A percentile compares a stretch with the other conserved stretches of the same genome.
phyloP scores from a whole-genome alignment of 23 red algal genomes.

The Agarophyton chilense region DNA sequence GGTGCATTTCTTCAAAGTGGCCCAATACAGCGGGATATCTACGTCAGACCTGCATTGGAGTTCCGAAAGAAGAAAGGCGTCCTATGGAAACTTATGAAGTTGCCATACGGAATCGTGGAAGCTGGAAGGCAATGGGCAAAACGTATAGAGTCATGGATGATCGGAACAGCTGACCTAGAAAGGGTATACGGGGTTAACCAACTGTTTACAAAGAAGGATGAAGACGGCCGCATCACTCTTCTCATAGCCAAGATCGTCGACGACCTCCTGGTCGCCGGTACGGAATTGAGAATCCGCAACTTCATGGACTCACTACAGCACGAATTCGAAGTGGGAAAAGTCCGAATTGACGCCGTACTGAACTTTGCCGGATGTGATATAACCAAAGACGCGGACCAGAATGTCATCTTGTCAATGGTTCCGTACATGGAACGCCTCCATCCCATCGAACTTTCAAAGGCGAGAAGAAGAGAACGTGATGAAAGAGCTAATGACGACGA shows the following conservation, averaged over 20 bases:
- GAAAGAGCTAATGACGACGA: neutral
- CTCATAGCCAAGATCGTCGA: slow-evolving; percentile 17
- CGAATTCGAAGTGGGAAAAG: slow-evolving; percentile 31
- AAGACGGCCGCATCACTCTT: neutral
- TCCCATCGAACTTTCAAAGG: neutral
- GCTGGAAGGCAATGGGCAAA: slow-evolving; percentile 36
- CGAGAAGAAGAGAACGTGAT: neutral
- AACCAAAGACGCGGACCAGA: neutral
- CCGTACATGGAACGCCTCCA: slow-evolving; percentile 9
- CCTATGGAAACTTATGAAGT: slow-evolving; percentile 30
- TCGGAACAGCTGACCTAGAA: neutral
- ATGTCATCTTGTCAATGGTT: slow-evolving; percentile 6
- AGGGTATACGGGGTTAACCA: slow-evolving; percentile 15
- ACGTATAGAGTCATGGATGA: slow-evolving; percentile 5
- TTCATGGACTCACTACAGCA: neutral
- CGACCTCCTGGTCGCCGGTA: slow-evolving; percentile 23
- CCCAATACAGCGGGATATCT: slow-evolving; percentile 28
- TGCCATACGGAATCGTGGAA: slow-evolving; percentile 50
- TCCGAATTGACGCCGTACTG: neutral
- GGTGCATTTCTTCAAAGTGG: slow-evolving; percentile 30
- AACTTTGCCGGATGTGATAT: slow-evolving; percentile 24
- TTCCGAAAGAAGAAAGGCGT: slow-evolving; percentile 6
- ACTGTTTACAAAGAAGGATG: neutral
- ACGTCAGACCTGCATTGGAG: slow-evolving; percentile 15
- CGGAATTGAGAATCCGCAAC: neutral